phyloP scores from a whole-genome alignment of 495 filamentous ascomycete species.

The Podospora pseudocomata region DNA sequence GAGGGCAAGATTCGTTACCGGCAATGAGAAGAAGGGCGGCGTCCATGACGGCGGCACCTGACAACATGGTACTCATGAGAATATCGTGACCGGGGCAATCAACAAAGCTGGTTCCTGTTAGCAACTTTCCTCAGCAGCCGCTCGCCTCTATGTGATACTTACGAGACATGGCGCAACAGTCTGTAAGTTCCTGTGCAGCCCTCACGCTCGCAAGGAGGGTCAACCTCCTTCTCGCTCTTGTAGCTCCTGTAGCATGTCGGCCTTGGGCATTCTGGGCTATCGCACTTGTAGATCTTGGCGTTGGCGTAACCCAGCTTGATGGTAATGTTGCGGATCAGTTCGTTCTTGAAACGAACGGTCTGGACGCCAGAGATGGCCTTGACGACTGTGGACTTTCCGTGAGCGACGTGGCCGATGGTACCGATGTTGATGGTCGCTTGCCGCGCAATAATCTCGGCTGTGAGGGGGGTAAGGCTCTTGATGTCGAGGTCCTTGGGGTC shows the following conservation, averaged over 20 bases:
- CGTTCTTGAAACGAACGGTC: slow-evolving; percentile 99
- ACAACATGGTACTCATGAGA: slow-evolving; percentile 99
- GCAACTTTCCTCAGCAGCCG: background rate
- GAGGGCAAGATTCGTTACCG: slow-evolving; percentile 97
- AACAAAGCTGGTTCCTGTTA: slow-evolving; percentile 63
- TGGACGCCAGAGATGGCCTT: slow-evolving; percentile 99
- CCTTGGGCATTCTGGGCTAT: slow-evolving; percentile 82
- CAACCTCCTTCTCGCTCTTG: slow-evolving; percentile 97
- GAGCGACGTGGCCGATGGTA: slow-evolving; percentile 97
- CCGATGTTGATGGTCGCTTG: slow-evolving; percentile 99
- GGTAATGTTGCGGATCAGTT: slow-evolving; percentile 96
- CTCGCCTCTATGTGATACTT: slow-evolving; percentile 36
- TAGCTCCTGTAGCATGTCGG: slow-evolving; percentile 95
- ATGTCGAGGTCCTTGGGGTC: slow-evolving; percentile 82
- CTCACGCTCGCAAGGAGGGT: slow-evolving; percentile 90
- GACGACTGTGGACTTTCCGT: slow-evolving; percentile 97
- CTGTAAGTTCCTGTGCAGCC: slow-evolving; percentile 83
- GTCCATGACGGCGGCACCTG: slow-evolving; percentile 98
- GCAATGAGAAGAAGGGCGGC: slow-evolving; percentile 93
- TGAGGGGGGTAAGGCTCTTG: slow-evolving; percentile 70
- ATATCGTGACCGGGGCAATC: slow-evolving; percentile 99
- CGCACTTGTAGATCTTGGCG: slow-evolving; percentile 99
- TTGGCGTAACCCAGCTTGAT: slow-evolving; percentile 99
- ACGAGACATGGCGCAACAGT: slow-evolving; percentile 84
- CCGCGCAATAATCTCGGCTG: slow-evolving; percentile 92